These are phyloP conservation scores for Trypanosoma theileri DNA, from an alignment of 208 protist genomes.

Conservation along the genomic window DNA sequence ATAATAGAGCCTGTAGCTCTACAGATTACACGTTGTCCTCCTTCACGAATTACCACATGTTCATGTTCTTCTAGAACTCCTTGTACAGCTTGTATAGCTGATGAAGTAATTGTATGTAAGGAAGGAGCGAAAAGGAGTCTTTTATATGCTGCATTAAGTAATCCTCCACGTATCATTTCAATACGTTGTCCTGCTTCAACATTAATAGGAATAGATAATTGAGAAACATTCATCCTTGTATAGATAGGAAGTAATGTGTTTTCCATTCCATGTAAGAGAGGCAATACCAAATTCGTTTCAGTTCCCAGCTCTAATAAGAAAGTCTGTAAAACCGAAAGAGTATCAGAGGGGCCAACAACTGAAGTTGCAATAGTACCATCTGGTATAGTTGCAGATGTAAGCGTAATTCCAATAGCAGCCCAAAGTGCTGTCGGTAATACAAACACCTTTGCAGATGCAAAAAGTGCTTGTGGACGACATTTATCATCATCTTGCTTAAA, in stretches of 20 bases:
- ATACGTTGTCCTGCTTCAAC: constrained; percentile 10
- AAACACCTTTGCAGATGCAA: constrained; percentile 19
- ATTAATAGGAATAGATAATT: constrained; percentile 11
- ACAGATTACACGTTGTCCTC: constrained; percentile 55
- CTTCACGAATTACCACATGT: constrained; percentile 59
- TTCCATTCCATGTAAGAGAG: constrained; percentile 25
- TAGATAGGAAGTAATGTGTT: constrained; percentile 23
- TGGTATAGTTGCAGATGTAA: constrained; percentile 4
- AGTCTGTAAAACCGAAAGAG: constrained; percentile 9
- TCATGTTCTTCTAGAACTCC: constrained; percentile 14
- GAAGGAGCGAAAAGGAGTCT: constrained; percentile 24
- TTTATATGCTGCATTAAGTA: constrained; percentile 25
- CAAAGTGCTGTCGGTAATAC: constrained; percentile 22
- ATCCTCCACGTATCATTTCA: constrained; percentile 26
- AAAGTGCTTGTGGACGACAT: constrained; percentile 12
- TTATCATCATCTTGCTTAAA: not conserved
- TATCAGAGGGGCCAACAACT: constrained; percentile 15
- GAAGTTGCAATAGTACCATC: constrained; percentile 12
- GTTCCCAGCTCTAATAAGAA: constrained; percentile 23
- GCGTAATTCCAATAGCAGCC: constrained; percentile 18
- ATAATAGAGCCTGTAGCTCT: constrained; percentile 38
- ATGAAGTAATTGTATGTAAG: constrained; percentile 12
- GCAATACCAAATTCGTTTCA: constrained; percentile 22
- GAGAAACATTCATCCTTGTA: constrained; percentile 10
- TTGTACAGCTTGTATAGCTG: constrained; percentile 20